A percentile compares a stretch with the other conserved stretches of the same genome.
These are phyloP conservation scores for Podila epigama DNA, from an alignment of 192 early-diverging fungal genomes.

Conservation along the genomic window DNA sequence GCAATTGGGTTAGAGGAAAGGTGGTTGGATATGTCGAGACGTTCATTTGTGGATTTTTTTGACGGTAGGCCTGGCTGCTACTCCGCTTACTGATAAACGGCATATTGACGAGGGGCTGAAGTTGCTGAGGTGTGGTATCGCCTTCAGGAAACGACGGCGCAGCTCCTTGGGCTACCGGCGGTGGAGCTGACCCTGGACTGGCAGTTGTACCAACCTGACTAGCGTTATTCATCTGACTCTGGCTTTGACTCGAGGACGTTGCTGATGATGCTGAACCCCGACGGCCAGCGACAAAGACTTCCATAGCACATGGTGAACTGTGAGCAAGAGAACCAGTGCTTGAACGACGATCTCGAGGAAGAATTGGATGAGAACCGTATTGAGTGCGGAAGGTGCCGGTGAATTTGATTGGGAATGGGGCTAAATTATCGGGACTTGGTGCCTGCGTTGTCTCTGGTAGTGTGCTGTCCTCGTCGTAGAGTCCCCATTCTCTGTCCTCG, in stretches of 20 bases:
- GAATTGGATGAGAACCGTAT: not conserved
- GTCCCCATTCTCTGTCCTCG: constrained; percentile 44
- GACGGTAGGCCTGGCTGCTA: constrained; percentile 35
- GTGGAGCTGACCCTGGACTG: not conserved
- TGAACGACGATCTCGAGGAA: constrained; percentile 39
- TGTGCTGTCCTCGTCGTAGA: constrained; percentile 25
- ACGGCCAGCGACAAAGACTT: constrained; percentile 34
- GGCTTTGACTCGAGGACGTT: not conserved
- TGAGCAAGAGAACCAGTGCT: constrained; percentile 37
- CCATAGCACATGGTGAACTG: constrained; percentile 35
- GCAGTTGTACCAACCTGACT: not conserved
- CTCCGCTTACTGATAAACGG: constrained; percentile 42
- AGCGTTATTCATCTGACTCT: not conserved
- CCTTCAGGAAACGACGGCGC: constrained; percentile 13
- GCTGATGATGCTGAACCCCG: constrained; percentile 39
- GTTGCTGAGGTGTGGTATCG: constrained; percentile 20
- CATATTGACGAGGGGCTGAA: constrained; percentile 22
- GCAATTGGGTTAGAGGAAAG: not conserved
- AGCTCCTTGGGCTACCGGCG: too few species aligned
- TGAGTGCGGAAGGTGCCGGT: not conserved
- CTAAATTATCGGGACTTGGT: not conserved
- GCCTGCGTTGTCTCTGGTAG: not conserved
- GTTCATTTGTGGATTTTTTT: constrained; percentile 2
- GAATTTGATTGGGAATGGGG: not conserved
- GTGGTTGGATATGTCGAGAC: not conserved